These are phyloP conservation scores for Phragmites australis DNA, from an alignment of 176 grass and related monocot genomes.

Conservation along the genomic window DNA sequence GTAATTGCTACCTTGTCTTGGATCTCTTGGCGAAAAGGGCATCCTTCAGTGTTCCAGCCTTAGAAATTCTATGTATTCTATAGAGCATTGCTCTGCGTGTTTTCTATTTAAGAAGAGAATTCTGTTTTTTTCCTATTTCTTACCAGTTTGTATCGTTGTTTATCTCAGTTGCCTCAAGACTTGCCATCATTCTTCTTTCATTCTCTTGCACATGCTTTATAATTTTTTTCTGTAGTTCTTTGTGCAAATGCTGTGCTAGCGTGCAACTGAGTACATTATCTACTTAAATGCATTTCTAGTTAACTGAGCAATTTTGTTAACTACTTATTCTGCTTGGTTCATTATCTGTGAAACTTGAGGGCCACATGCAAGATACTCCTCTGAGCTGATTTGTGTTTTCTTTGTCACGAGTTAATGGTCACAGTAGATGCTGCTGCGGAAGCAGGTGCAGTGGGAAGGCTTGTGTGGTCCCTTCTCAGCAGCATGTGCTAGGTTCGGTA, in stretches of 20 bases:
- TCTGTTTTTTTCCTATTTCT: neutral
- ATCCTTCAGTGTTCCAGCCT: neutral
- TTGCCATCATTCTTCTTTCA: neutral
- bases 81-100: neutral
- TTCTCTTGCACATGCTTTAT: constrained; percentile 9
- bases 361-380: neutral
- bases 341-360: neutral
- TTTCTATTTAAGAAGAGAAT: neutral
- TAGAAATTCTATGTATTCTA: constrained; percentile 4
- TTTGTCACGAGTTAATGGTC: constrained; percentile 6
- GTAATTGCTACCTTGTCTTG: constrained; percentile 7
- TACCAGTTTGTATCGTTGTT: neutral
- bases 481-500: constrained; percentile 15
- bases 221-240: neutral
- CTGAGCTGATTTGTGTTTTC: neutral
- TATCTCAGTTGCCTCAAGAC: neutral
- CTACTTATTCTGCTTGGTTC: constrained; percentile 8
- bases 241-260: neutral
- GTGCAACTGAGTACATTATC: constrained; percentile 8
- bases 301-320: neutral
- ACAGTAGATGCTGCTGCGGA: constrained; percentile 21
- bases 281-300: constrained; percentile 8
- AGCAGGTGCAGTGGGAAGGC: neutral
- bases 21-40: neutral
- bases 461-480: constrained; percentile 23